These are phyloP conservation scores for Coemansia sp. DNA, from an alignment of 192 early-diverging fungal genomes.

Conservation along the genomic window DNA sequence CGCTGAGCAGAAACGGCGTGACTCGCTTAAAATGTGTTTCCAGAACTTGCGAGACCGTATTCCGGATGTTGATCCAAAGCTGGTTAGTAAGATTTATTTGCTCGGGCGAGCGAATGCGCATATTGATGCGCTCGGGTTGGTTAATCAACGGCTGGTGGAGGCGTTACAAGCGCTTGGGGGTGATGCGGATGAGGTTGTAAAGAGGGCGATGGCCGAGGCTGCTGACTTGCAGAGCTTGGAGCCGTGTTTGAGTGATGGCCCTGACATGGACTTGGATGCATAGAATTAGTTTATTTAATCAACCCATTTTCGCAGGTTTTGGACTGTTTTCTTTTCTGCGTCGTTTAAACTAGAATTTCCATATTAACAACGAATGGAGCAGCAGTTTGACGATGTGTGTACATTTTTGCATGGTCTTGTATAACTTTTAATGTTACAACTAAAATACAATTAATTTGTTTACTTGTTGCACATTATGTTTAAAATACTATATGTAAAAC, in stretches of 20 bases:
- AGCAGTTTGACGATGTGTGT: too few relatives aligned
- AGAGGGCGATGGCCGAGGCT: background rate
- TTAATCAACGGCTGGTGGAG: background rate
- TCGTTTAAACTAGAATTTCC: too few relatives aligned
- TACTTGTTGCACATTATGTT: too few relatives aligned
- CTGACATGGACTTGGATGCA: background rate
- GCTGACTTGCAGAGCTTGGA: background rate
- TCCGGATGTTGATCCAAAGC: constrained; percentile 75
- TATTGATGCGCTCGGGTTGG: constrained; percentile 50
- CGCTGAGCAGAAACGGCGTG: constrained; percentile 94
- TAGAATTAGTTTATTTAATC: background rate
- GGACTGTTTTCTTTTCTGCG: too few relatives aligned
- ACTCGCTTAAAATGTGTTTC: constrained; percentile 89
- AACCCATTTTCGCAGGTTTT: too few relatives aligned
- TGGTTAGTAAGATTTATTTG: constrained; percentile 83
- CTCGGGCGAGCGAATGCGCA: constrained; percentile 68
- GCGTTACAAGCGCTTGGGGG: background rate
- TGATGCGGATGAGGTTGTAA: background rate
- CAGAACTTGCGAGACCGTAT: constrained; percentile 71
- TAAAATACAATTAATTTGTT: too few relatives aligned
- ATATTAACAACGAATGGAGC: too few relatives aligned
- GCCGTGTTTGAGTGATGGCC: background rate
- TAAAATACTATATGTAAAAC: too few relatives aligned
- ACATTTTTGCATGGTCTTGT: too few relatives aligned
- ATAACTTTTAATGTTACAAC: too few relatives aligned